phyloP scores from a whole-genome alignment of 2,329 filamentous ascomycete genomes.

The Beauveria sp. region DNA sequence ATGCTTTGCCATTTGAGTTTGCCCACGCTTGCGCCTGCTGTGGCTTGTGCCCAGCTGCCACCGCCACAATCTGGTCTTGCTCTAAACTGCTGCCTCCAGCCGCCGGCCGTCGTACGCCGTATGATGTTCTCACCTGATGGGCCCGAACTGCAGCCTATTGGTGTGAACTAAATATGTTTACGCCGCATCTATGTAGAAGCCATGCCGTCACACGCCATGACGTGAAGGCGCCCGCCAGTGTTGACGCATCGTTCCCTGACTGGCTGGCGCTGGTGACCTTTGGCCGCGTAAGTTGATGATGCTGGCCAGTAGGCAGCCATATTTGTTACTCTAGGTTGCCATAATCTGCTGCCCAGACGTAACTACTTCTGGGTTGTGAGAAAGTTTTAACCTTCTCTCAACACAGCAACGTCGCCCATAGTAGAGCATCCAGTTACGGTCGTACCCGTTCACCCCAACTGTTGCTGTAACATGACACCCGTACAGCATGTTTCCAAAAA shows the following conservation, averaged over 20 bases:
- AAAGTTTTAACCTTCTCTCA: no score
- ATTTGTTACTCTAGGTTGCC: background rate
- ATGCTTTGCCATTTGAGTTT: background rate
- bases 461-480: no score
- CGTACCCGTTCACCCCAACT: no score
- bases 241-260: background rate
- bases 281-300: constrained; percentile 6
- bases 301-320: constrained; percentile 1
- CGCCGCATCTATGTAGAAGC: background rate
- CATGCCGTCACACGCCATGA: background rate
- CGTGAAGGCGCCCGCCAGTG: background rate
- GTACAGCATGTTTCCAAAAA: no score
- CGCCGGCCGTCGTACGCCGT: background rate
- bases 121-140: constrained; percentile 3
- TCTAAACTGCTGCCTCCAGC: background rate
- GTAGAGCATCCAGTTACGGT: no score
- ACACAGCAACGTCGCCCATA: no score
- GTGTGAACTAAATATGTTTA: background rate
- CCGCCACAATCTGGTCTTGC: background rate
- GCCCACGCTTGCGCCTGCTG: background rate
- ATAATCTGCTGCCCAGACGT: background rate
- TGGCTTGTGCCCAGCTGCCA: background rate
- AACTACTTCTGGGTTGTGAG: background rate
- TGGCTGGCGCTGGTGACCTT: background rate
- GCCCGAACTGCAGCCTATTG: background rate